Evolutionary conservation across 2,329 filamentous ascomycete species (phyloP).

Genomic region (Didymella pinodella): DNA sequence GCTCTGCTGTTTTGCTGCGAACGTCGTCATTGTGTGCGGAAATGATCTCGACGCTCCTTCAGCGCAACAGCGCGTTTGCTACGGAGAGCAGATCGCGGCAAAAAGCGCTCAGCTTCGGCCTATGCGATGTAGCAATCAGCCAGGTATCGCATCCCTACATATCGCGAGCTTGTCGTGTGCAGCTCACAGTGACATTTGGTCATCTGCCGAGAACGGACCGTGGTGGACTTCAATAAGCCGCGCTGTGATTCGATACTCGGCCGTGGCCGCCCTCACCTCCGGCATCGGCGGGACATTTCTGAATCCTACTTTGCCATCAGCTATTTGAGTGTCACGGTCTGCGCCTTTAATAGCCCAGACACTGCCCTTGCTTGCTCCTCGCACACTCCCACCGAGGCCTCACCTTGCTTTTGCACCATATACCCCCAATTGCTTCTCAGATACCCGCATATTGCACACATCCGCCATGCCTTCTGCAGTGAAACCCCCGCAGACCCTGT

Average conservation of each 20-base stretch:
- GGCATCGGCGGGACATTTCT: conserved; percentile 43
- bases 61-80: conserved; percentile 5
- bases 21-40: conserved; percentile 28
- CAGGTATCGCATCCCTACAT: conserved; percentile 3
- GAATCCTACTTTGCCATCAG: conserved; percentile 37
- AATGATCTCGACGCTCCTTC: conserved; percentile 2
- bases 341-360: conserved; percentile 32
- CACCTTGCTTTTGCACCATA: conserved; percentile 7
- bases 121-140: conserved; percentile 9
- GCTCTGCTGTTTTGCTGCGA: conserved; percentile 2
- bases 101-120: conserved; percentile 7
- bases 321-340: conserved; percentile 36
- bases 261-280: conserved; percentile 34
- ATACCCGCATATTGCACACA: conserved; percentile 16
- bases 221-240: conserved; percentile 26
- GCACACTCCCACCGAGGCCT: conserved; percentile 9
- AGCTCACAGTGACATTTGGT: conserved; percentile 2
- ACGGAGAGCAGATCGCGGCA: conserved; percentile 16
- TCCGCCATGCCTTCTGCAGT: conserved; percentile 77
- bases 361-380: conserved; percentile 14
- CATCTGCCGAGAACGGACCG: conserved; percentile 21
- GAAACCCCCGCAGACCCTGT: conserved; percentile 80
- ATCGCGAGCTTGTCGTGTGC: conserved; percentile 12
- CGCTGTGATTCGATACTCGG: conserved; percentile 34
- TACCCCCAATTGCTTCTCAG: conserved; percentile 9